These are phyloP conservation scores for Candida patagonica DNA, from an alignment of 805 yeast genomes.

Conservation along the genomic window DNA sequence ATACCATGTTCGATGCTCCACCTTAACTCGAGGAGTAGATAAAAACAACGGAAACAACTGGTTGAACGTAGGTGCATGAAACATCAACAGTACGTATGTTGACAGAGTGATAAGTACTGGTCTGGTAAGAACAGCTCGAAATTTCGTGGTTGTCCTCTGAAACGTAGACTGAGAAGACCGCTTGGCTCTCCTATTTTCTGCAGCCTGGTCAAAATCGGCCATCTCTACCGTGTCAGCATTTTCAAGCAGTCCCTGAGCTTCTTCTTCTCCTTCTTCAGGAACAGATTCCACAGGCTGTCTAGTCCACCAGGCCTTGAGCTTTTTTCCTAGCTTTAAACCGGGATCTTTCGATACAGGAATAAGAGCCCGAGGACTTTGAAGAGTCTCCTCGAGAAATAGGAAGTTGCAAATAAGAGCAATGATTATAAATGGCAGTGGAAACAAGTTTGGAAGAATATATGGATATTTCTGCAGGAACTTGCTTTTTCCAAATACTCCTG, in stretches of 20 bases:
- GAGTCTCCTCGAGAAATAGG: conserved; percentile 20
- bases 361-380: conserved; percentile 9
- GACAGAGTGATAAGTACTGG: conserved; percentile 18
- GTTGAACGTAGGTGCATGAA: conserved; percentile 40
- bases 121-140: conserved; percentile 14
- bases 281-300: neutral
- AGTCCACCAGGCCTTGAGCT: conserved; percentile 8
- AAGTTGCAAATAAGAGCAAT: conserved; percentile 14
- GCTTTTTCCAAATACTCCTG: conserved; percentile 20
- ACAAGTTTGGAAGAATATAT: conserved; percentile 43
- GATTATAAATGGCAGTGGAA: conserved; percentile 33
- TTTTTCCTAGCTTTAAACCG: conserved; percentile 15
- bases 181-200: neutral
- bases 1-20: conserved; percentile 32
- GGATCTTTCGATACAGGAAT: conserved; percentile 13
- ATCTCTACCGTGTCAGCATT: neutral
- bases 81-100: conserved; percentile 27
- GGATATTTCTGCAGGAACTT: conserved; percentile 32
- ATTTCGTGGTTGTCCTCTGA: conserved; percentile 5
- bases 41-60: conserved; percentile 49
- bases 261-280: neutral
- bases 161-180: neutral
- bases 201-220: neutral
- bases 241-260: conserved; percentile 4
- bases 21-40: conserved; percentile 28